Percentiles rank a stretch among this genome's conserved stretches.
These are phyloP conservation scores for Dysphania ambrosioides DNA, from an alignment of 148 eudicot species.

Conservation along the genomic window DNA sequence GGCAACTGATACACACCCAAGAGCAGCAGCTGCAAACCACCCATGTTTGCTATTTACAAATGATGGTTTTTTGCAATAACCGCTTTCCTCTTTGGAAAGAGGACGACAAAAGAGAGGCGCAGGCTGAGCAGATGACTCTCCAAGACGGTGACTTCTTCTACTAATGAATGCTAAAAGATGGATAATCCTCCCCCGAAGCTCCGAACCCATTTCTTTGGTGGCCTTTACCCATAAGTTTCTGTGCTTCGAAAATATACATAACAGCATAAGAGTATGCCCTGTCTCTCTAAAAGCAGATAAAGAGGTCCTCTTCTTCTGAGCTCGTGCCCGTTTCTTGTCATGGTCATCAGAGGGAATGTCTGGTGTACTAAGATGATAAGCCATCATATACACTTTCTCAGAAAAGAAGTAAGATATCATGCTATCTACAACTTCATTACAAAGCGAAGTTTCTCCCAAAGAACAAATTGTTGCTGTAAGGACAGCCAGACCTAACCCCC, in stretches of 20 bases:
- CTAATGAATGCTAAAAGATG: slow-evolving; percentile 91
- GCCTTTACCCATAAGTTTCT: slow-evolving; percentile 67
- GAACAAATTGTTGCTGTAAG: slow-evolving; percentile 68
- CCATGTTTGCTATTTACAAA: slow-evolving; percentile 62
- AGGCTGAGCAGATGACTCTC: slow-evolving; percentile 44
- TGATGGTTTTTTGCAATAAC: slow-evolving; percentile 48
- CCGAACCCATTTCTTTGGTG: slow-evolving; percentile 65
- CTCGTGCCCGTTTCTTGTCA: slow-evolving; percentile 75
- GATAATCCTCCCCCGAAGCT: slow-evolving; percentile 73
- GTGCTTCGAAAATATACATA: slow-evolving; percentile 66
- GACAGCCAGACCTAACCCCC: slow-evolving; percentile 84
- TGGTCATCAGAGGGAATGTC: slow-evolving; percentile 51
- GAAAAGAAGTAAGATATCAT: slow-evolving; percentile 60
- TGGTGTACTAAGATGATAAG: slow-evolving; percentile 69
- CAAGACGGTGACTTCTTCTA: slow-evolving; percentile 47
- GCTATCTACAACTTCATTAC: slow-evolving; percentile 56
- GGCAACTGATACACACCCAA: slow-evolving; percentile 49
- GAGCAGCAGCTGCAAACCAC: slow-evolving; percentile 82
- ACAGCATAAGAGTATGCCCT: slow-evolving; percentile 64
- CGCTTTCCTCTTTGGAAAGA: slow-evolving; percentile 61
- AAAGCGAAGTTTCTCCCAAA: slow-evolving; percentile 53
- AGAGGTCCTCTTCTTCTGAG: slow-evolving; percentile 52
- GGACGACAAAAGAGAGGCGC: slow-evolving; percentile 68
- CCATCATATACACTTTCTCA: slow-evolving; percentile 59
- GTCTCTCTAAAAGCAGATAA: slow-evolving; percentile 65